Evolutionary conservation across 495 filamentous ascomycete genomes (phyloP).

Genomic region (Aspergillus haitiensis): DNA sequence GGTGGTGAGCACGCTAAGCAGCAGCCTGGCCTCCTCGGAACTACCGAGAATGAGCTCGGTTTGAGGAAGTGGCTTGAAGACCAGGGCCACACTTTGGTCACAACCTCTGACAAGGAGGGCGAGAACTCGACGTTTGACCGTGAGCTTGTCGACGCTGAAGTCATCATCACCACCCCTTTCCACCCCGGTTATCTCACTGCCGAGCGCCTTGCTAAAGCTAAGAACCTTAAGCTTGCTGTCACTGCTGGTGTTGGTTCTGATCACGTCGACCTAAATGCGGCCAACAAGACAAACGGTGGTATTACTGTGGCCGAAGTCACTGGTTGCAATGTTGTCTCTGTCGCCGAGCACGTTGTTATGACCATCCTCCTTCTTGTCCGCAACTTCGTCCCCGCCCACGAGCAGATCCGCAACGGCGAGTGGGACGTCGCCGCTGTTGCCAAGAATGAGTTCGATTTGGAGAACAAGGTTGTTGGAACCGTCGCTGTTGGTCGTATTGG

Average conservation of each 20-base stretch:
- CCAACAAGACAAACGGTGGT: slow-evolving; percentile 98
- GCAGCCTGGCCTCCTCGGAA: slow-evolving; percentile 85
- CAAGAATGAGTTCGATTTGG: slow-evolving; percentile 97
- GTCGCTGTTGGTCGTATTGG: slow-evolving; percentile 97
- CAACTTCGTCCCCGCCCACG: slow-evolving; percentile 98
- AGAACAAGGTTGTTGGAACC: slow-evolving; percentile 96
- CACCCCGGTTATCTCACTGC: slow-evolving; percentile 97
- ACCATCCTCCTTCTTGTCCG: slow-evolving; percentile 94
- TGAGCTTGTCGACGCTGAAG: slow-evolving; percentile 92
- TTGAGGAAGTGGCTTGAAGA: slow-evolving; percentile 95
- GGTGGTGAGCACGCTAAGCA: slow-evolving; percentile 68
- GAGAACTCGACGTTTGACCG: slow-evolving; percentile 90
- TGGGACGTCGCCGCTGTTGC: slow-evolving; percentile 96
- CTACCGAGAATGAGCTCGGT: slow-evolving; percentile 97
- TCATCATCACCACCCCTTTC: slow-evolving; percentile 99
- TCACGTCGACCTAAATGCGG: slow-evolving; percentile 94
- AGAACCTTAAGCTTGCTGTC: slow-evolving; percentile 96
- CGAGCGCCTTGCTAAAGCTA: slow-evolving; percentile 94
- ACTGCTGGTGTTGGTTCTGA: slow-evolving; percentile 98
- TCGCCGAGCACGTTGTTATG: slow-evolving; percentile 96
- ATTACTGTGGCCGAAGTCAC: slow-evolving; percentile 97
- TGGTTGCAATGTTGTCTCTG: slow-evolving; percentile 87
- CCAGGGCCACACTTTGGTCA: slow-evolving; percentile 91
- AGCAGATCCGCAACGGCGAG: slow-evolving; percentile 82
- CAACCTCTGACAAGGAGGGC: slow-evolving; percentile 96